A percentile compares a stretch with the other conserved stretches of the same genome.
phyloP scores from a whole-genome alignment of 106 monocot species.

The Dioscorea dumetorum region DNA sequence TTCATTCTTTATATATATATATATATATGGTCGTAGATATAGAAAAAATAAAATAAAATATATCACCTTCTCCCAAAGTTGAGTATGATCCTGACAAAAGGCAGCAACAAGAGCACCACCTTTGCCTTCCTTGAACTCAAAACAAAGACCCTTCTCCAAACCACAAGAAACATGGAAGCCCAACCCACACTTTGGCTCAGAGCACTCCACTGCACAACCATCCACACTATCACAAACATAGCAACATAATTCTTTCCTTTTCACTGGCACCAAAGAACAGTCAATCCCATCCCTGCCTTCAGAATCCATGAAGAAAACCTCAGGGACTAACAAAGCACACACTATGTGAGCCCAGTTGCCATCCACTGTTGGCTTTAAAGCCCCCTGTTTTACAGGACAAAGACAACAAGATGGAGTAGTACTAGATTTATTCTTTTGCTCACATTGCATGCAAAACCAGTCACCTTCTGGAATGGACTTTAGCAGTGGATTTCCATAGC shows the following conservation, averaged over 20 bases:
- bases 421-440: constrained; percentile 4
- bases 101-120: constrained; percentile 63
- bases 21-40: too few species aligned
- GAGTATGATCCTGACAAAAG: constrained; percentile 67
- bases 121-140: constrained; percentile 74
- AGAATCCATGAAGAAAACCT: constrained; percentile 77
- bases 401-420: constrained; percentile 42
- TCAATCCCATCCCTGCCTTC: constrained; percentile 66
- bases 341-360: constrained; percentile 68
- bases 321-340: constrained; percentile 80
- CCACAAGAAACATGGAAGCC: constrained; percentile 82
- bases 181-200: constrained; percentile 61
- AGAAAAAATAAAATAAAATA: not conserved
- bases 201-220: constrained; percentile 78
- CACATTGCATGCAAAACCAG: constrained; percentile 71
- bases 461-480: constrained; percentile 64
- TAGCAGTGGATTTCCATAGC: constrained; percentile 80
- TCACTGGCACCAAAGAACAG: constrained; percentile 42
- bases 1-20: not conserved
- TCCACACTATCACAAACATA: constrained; percentile 35
- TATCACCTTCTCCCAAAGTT: constrained; percentile 78
- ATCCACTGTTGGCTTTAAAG: constrained; percentile 52
- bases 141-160: constrained; percentile 39
- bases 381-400: constrained; percentile 56
- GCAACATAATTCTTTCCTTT: constrained; percentile 37